These are phyloP conservation scores for Ceriops decandra DNA, from an alignment of 345 rosid species.

Conservation along the genomic window DNA sequence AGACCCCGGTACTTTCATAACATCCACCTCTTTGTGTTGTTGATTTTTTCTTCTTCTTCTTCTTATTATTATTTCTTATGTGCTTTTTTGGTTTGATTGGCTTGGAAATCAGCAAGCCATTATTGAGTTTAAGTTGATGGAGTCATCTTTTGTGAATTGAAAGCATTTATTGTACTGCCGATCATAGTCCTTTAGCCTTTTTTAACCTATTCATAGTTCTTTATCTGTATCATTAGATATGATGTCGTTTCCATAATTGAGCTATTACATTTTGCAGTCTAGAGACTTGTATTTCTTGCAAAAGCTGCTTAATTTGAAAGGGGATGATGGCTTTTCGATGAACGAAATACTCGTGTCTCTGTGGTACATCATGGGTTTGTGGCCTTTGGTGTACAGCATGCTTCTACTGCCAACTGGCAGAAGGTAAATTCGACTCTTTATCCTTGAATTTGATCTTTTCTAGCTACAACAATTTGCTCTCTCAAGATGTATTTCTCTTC, in stretches of 20 bases:
- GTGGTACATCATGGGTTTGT: constrained; percentile 88
- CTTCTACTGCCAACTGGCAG: constrained; percentile 75
- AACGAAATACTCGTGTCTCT: constrained; percentile 72
- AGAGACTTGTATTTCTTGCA: constrained; percentile 76
- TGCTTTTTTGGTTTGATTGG: not conserved
- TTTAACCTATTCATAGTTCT: not conserved
- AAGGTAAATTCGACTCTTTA: constrained; percentile 44
- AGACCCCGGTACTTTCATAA: constrained; percentile 57
- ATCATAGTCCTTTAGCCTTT: not conserved
- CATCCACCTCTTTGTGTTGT: not conserved
- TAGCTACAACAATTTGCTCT: no score
- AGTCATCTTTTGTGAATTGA: no score
- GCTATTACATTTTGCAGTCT: constrained; percentile 35
- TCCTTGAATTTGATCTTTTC: not conserved
- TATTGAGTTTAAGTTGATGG: no score
- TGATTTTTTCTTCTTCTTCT: not conserved
- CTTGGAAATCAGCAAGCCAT: not conserved
- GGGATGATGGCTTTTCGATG: constrained; percentile 87
- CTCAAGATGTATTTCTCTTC: no score
- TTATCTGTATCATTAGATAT: no score
- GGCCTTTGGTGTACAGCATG: constrained; percentile 83
- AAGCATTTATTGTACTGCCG: no score
- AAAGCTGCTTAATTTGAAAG: constrained; percentile 71
- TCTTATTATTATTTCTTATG: not conserved
- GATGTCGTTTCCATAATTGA: not conserved